These are phyloP conservation scores for Jackrogersella multiformis DNA, from an alignment of 495 filamentous ascomycete species.

Conservation along the genomic window DNA sequence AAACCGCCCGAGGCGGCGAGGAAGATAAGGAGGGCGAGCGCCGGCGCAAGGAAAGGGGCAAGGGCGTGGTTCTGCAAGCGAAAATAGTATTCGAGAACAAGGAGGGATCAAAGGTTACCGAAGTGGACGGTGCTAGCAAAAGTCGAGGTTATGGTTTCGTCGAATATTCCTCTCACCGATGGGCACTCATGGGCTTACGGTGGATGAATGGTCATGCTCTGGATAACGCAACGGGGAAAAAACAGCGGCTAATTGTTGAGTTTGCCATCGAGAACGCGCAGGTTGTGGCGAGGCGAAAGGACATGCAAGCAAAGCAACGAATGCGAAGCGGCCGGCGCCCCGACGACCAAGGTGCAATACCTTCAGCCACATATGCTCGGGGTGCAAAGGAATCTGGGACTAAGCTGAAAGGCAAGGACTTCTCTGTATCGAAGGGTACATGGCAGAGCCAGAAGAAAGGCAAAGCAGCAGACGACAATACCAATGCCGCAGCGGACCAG, in stretches of 20 bases:
- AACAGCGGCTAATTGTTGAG: slow-evolving; percentile 82
- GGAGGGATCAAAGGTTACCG: slow-evolving; percentile 80
- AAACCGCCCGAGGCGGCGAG: slow-evolving; percentile 77
- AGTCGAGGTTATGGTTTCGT: slow-evolving; percentile 96
- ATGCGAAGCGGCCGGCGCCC: slow-evolving; percentile 9
- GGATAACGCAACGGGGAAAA: slow-evolving; percentile 58
- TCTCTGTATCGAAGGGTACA: slow-evolving; percentile 45
- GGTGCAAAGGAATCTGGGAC: background rate
- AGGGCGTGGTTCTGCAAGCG: slow-evolving; percentile 92
- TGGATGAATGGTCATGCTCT: slow-evolving; percentile 90
- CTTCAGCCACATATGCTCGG: background rate
- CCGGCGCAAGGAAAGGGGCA: slow-evolving; percentile 79
- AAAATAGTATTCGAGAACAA: slow-evolving; percentile 92
- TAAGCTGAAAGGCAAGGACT: slow-evolving; percentile 37
- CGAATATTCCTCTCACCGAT: slow-evolving; percentile 93
- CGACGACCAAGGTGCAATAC: background rate
- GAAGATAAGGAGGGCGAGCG: slow-evolving; percentile 82
- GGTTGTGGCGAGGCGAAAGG: slow-evolving; percentile 80
- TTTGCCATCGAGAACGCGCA: slow-evolving; percentile 99
- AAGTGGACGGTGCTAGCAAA: slow-evolving; percentile 73
- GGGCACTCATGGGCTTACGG: slow-evolving; percentile 92
- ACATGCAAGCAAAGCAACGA: slow-evolving; percentile 68
- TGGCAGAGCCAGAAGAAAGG: slow-evolving; percentile 28
- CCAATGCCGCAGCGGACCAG: slow-evolving; percentile 21
- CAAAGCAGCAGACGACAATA: slow-evolving; percentile 15